Base-by-base conservation (phyloP, 352 stramenopile species). In the Lagenidium sp. region DNA sequence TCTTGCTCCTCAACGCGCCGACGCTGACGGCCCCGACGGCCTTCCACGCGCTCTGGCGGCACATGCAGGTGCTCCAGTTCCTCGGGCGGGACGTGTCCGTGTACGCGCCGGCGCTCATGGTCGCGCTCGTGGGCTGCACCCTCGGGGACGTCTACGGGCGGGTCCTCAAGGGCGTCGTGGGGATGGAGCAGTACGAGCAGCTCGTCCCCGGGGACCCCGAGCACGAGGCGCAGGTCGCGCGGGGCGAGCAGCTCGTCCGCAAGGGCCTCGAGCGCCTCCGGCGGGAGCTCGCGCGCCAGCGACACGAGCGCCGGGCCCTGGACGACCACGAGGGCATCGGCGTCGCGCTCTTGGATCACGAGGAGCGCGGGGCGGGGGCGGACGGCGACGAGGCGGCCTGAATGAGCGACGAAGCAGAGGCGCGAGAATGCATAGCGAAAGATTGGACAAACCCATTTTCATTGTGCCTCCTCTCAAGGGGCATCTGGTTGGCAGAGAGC, bases 181-280 rank as follows among this genome's bases (percentile, higher is more conserved):
- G 70, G 12, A 55, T 88, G 25, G 70, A 84, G 6, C 72, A 84
- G 50, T 83, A 85, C 51, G 72, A 88, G 41, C 62, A 84, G 42
- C 47, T 83, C 4, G 48, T 79, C 18, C 41, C 53, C 4, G 62
- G 54, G 6, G 29, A 63, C 7, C 21, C 60, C 0, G 60, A 57
- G 6, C 68, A 87, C 37, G 51, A 60, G 34, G 45, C 54, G 34
- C 47, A 68, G 25, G 62, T 87, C 36, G 24, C 25, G 8, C 65
- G 75, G 32, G 68, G 75, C 7, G 75, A 82, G 37, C 38, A 45
- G 16, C 58, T 85, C 6, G 57, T 83, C 11, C 57, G 64, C 15
- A 64, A 76, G 44, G 74, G 68, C 4, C 46, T 82, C 10, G 74
- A 81, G 37, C 59, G 57, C 28, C 63, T 47, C 13, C 50, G 42